phyloP scores from a whole-genome alignment of 306 rosid genomes.

The Neltuma alba region DNA sequence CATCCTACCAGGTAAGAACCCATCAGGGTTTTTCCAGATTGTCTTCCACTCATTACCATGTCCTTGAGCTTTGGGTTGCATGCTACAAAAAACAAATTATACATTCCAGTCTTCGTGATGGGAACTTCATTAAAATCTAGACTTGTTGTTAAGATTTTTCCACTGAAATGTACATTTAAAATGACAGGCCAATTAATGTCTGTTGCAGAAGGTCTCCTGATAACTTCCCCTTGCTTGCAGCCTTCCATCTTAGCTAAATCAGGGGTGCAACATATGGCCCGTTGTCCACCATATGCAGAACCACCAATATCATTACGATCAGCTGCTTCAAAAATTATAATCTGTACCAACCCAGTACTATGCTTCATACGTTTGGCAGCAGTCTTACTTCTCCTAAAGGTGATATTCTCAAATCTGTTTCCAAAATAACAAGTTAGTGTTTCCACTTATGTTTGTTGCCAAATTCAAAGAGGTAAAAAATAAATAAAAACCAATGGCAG shows the following conservation, averaged over 20 bases:
- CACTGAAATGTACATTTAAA: slow-evolving; percentile 55
- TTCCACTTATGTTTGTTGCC: slow-evolving; percentile 9
- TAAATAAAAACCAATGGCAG: neutral
- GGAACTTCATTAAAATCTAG: slow-evolving; percentile 51
- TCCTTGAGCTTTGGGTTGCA: slow-evolving; percentile 93
- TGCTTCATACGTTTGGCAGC: slow-evolving; percentile 56
- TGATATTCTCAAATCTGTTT: slow-evolving; percentile 76
- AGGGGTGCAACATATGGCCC: slow-evolving; percentile 91
- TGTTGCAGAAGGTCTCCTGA: slow-evolving; percentile 77
- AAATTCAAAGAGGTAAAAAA: slow-evolving; percentile 14
- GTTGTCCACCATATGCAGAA: slow-evolving; percentile 96
- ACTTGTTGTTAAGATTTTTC: slow-evolving; percentile 39
- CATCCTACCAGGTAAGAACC: slow-evolving; percentile 96
- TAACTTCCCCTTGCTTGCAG: slow-evolving; percentile 92
- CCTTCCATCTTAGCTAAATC: slow-evolving; percentile 93
- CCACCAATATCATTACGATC: slow-evolving; percentile 95
- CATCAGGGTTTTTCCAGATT: slow-evolving; percentile 86
- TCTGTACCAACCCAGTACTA: slow-evolving; percentile 60
- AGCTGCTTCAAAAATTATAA: slow-evolving; percentile 86
- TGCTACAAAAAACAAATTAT: slow-evolving; percentile 85
- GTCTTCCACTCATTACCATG: slow-evolving; percentile 79
- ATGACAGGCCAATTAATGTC: slow-evolving; percentile 81
- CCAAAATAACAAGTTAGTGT: slow-evolving; percentile 28
- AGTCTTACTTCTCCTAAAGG: slow-evolving; percentile 70
- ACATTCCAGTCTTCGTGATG: slow-evolving; percentile 87